Percentiles rank a stretch among this genome's conserved stretches.
Evolutionary conservation across 179 eudicot genomes (phyloP).

Genomic region (Silene noctiflora): DNA sequence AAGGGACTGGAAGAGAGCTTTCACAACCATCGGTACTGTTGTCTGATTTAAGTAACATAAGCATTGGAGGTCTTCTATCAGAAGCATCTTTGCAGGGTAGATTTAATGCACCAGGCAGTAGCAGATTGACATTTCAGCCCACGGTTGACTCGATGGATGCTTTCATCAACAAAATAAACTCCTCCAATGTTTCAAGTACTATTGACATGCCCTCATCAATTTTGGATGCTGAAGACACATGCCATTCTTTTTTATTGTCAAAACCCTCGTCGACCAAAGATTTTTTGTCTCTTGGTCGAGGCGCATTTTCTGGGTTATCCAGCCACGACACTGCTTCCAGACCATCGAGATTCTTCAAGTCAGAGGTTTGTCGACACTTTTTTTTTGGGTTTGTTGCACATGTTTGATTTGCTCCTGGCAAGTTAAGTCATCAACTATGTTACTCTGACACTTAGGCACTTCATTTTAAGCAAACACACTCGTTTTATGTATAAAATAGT

Average conservation of each 20-base stretch:
- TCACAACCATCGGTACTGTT: conserved; percentile 28
- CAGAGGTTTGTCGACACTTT: conserved; percentile 31
- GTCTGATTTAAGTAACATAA: conserved; percentile 57
- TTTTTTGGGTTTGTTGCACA: not conserved
- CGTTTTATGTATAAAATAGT: not conserved
- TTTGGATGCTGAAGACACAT: conserved; percentile 41
- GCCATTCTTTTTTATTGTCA: conserved; percentile 37
- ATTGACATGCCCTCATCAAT: conserved; percentile 30
- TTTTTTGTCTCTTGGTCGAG: conserved; percentile 21
- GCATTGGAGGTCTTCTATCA: conserved; percentile 79
- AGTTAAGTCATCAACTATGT: not conserved
- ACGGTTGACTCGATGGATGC: conserved; percentile 36
- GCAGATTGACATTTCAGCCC: conserved; percentile 33
- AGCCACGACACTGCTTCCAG: conserved; percentile 28
- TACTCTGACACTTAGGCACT: not conserved
- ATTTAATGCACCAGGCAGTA: conserved; percentile 30
- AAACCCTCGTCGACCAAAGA: conserved; percentile 28
- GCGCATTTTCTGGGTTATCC: conserved; percentile 29
- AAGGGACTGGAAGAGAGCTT: conserved; percentile 13
- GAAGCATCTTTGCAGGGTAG: conserved; percentile 67
- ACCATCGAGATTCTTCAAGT: conserved; percentile 22
- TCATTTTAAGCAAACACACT: not conserved
- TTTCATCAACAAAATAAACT: conserved; percentile 27
- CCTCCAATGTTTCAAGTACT: conserved; percentile 25
- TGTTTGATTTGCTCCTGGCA: not conserved